These are phyloP conservation scores for Plantago ovata DNA, from an alignment of 257 asterid genomes.

Conservation along the genomic window DNA sequence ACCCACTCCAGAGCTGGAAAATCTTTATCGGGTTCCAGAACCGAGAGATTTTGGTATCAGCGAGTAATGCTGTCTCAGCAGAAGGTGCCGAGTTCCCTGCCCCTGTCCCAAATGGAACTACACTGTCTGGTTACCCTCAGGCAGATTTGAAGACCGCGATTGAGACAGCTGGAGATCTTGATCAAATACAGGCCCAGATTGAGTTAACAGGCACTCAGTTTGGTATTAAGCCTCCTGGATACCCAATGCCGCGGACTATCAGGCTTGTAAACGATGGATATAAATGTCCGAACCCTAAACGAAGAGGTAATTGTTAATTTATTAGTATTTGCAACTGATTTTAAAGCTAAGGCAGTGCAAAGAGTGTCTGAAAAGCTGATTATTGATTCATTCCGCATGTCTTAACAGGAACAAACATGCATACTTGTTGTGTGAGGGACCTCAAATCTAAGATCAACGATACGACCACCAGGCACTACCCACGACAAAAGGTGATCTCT, in stretches of 20 bases:
- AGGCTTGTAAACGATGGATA: slow-evolving; percentile 52
- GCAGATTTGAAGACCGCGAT: slow-evolving; percentile 57
- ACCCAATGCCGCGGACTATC: slow-evolving; percentile 56
- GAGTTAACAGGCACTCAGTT: slow-evolving; percentile 46
- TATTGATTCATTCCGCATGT: neutral
- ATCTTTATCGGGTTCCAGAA: slow-evolving; percentile 41
- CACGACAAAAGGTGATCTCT: slow-evolving; percentile 51
- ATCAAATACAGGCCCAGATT: slow-evolving; percentile 38
- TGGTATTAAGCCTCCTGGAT: slow-evolving; percentile 40
- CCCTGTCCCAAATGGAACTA: slow-evolving; percentile 45
- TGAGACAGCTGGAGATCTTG: slow-evolving; percentile 50
- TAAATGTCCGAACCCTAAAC: slow-evolving; percentile 46
- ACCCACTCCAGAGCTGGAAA: slow-evolving; percentile 38
- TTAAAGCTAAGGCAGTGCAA: too few species aligned
- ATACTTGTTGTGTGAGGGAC: slow-evolving; percentile 50
- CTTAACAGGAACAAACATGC: slow-evolving; percentile 35
- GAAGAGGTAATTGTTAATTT: slow-evolving; percentile 20
- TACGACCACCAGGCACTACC: slow-evolving; percentile 31
- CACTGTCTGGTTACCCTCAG: slow-evolving; percentile 48
- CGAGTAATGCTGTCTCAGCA: slow-evolving; percentile 25
- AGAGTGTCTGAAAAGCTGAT: neutral
- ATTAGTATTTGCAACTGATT: too few species aligned
- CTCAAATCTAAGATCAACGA: slow-evolving; percentile 37
- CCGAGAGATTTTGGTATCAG: slow-evolving; percentile 36
- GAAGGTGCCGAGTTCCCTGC: slow-evolving; percentile 33